A percentile compares a stretch with the other conserved stretches of the same genome.
Evolutionary conservation across 805 yeast genomes (phyloP).

Genomic region (Starmerella sp.): DNA sequence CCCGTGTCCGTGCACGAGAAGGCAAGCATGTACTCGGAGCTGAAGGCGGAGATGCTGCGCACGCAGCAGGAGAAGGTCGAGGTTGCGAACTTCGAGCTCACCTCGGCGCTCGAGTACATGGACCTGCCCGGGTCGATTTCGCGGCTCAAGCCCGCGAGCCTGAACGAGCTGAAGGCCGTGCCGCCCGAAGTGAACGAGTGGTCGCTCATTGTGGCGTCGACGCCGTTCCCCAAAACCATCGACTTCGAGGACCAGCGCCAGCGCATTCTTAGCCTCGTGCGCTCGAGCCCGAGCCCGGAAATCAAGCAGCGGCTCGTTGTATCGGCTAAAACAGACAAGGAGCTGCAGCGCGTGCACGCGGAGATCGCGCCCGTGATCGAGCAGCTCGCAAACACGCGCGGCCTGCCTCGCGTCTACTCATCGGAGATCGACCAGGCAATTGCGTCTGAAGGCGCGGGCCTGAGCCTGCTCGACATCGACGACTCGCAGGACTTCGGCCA

Average conservation of each 20-base stretch:
- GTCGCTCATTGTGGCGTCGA: conserved; percentile 24
- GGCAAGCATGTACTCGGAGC: conserved; percentile 79
- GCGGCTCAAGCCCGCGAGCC: conserved; percentile 15
- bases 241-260: conserved; percentile 24
- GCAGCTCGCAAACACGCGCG: conserved; percentile 37
- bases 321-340: conserved; percentile 41
- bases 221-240: conserved; percentile 1
- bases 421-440: conserved; percentile 1
- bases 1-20: conserved; percentile 83
- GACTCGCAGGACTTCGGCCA: conserved; percentile 3
- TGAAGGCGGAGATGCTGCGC: conserved; percentile 66
- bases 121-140: conserved; percentile 44
- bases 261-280: conserved; percentile 25
- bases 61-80: conserved; percentile 63
- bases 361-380: conserved; percentile 37
- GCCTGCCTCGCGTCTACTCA: conserved; percentile 4
- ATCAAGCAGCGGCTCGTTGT: conserved; percentile 30
- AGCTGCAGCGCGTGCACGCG: conserved; percentile 42
- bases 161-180: conserved; percentile 16
- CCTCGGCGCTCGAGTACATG: conserved; percentile 69
- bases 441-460: neutral
- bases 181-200: conserved; percentile 35
- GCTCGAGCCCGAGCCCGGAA: conserved; percentile 12
- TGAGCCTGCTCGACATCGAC: conserved; percentile 14
- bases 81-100: conserved; percentile 65